Evolutionary conservation across 2,329 filamentous ascomycete species (phyloP), one percentile per base, ranked within the genome.

Genomic region (Ascosphaera aggregata): DNA sequence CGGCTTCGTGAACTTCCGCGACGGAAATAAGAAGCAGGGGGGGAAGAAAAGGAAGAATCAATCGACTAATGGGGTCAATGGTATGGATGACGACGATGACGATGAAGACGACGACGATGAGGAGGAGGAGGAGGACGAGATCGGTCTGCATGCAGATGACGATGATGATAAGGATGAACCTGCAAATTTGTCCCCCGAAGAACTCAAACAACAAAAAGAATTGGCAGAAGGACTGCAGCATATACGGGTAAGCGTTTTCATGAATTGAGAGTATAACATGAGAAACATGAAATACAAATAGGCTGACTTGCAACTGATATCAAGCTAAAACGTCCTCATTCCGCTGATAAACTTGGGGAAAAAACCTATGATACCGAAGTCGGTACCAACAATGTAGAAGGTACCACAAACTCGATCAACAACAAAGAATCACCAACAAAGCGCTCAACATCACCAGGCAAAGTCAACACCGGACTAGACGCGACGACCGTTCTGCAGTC

Each of bases 1-100:
- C 37, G 85, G 85, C 27, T 95, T 93, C 54, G 76, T 82, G 2
- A 72, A 80, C 11, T 94, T 94, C 62, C 73, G 86, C 40, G 84
- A 91, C 45, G 65, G 67, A 41, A 66, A 71, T 32, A 58, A 65
- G 13, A 49, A 47, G 7, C 73, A 73, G 49, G 65, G 65, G 42
- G 76, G 75, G 53, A 76, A 73, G 57, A 74, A 71, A 61, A 69
- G 64, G 49, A 76, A 54, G 43, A 55, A 56, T 38, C 47, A 51
- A 37, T n/a, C n/a, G n/a, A 63, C 58, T 44, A 61, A 69, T 41
- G 74, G 71, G 34, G 70, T 67, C 17, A 80, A 85, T 54, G 80
- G 89, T 48, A 85, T 77, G 44, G 76, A 80, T 24, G 71, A 76
- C 19, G 77, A 81, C 19, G 73, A 76, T 16, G 78, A 84, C 2